Percentiles rank a stretch among this genome's conserved stretches.
phyloP scores from a whole-genome alignment of 345 rosid genomes.

The Gossypium bickii region DNA sequence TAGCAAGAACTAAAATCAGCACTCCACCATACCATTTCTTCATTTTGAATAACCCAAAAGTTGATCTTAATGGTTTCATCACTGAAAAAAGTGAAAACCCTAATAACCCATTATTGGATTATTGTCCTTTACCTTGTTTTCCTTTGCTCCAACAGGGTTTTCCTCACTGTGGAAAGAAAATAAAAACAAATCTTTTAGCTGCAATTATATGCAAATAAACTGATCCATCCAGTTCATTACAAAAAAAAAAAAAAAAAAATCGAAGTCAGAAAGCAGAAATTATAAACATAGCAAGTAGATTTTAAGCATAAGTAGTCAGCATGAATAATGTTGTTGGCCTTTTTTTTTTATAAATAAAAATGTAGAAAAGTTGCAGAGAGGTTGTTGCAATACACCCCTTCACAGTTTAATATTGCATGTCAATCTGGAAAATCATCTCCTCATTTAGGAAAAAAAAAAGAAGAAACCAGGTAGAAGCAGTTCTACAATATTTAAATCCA shows the following conservation, averaged over 20 bases:
- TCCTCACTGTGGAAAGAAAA: neutral
- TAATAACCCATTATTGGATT: neutral
- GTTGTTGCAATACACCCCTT: neutral
- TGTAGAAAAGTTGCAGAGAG: neutral
- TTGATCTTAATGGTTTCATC: slow-evolving; percentile 17
- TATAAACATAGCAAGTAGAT: neutral
- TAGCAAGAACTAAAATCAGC: slow-evolving; percentile 46
- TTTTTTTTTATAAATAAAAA: neutral
- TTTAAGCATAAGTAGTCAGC: neutral
- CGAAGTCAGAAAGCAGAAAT: neutral
- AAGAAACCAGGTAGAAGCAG: neutral
- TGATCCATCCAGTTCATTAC: neutral
- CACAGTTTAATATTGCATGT: neutral
- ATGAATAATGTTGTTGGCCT: neutral
- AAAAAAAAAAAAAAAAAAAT: neutral
- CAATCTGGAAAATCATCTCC: neutral
- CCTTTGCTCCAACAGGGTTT: neutral
- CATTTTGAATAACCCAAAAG: slow-evolving; percentile 40
- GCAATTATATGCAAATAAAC: slow-evolving; percentile 3
- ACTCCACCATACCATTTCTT: slow-evolving; percentile 81
- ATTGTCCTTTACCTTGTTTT: neutral
- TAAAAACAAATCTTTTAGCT: neutral
- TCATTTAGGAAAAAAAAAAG: neutral
- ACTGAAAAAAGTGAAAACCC: neutral
- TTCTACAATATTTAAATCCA: neutral